phyloP scores from a whole-genome alignment of 805 yeast species.

The Hanseniaspora mollemarum region DNA sequence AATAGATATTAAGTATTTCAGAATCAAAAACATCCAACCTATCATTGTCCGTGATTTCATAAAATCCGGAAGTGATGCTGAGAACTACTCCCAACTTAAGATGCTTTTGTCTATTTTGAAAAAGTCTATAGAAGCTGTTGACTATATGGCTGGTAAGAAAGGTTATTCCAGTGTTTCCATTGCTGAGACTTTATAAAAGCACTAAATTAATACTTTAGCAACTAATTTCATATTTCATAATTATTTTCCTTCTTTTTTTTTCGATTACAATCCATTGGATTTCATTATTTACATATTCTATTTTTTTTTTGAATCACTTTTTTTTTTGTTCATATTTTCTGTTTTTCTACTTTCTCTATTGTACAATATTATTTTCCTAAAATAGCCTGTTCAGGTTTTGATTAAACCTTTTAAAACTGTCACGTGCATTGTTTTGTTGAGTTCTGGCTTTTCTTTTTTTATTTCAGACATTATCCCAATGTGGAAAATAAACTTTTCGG shows the following conservation, averaged over 20 bases:
- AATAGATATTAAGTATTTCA: conserved; percentile 15
- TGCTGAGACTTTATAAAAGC: conserved; percentile 11
- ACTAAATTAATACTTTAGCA: too few species aligned
- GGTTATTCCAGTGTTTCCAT: conserved; percentile 15
- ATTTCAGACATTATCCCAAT: too few species aligned
- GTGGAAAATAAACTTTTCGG: too few species aligned
- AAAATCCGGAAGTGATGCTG: not conserved
- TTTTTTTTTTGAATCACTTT: not conserved
- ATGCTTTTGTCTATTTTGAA: conserved; percentile 13
- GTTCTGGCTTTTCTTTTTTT: too few species aligned
- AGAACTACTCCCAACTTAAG: conserved; percentile 6
- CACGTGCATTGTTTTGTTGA: too few species aligned
- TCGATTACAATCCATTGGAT: not conserved
- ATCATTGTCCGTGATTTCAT: conserved; percentile 13
- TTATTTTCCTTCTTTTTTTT: not conserved
- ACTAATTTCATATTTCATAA: too few species aligned
- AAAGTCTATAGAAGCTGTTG: conserved; percentile 14
- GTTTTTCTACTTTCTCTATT: too few species aligned
- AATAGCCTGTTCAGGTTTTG: too few species aligned
- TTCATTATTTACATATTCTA: not conserved
- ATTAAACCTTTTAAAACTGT: too few species aligned
- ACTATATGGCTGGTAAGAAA: conserved; percentile 12
- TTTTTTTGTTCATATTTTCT: not conserved
- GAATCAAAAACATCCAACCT: conserved; percentile 16
- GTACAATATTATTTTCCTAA: too few species aligned